Base-by-base conservation (phyloP, 495 filamentous ascomycete genomes). In the Cudoniella acicularis region DNA sequence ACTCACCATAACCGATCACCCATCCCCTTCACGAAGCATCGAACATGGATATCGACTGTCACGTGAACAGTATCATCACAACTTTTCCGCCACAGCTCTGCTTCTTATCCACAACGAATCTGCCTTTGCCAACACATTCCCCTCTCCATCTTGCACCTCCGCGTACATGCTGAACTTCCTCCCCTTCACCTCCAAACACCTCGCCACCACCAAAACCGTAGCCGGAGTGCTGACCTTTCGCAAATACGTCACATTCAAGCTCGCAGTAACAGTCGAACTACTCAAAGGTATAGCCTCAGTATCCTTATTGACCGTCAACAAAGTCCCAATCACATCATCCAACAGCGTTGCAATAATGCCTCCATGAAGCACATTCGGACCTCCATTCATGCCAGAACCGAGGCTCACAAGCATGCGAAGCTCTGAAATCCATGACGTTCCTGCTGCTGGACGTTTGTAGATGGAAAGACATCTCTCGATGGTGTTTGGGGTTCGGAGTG, bases 321-420 rank as follows among this genome's bases (percentile, higher is more conserved):
- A 57, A 11, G 80, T 71, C 0, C 83, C 83, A 63, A 79, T 77
- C 3, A 70, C 69, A 60, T 84, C 80, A 59, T 87, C 84, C 25
- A 89, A 62, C 22, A 90, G 69, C 1, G 80, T 77, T n/a, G 76
- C 76, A 18, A 84, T 74, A 43, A 86, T 75, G 18, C 83, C 86
- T 17, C 85, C 86, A 66, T 89, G 85, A 25, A 76, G 72, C 21
- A 83, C 73, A 16, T 75, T 69, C n/a, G 79, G 70, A 59, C 78
- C 78, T 1, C 85, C 85, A 63, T 85, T 83, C 54, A 89, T 54
- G 26, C 75, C 77, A 10, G 69, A 69, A n/a, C 80, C 81, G 2
- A 86, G 69, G 9, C 75, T 78, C 13, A 86, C 46, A 18, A 86
- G 69, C 9, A 68, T 68, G 23, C 70, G 69, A 47, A 83, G 41